Evolutionary conservation across 768 basidiomycete species (phyloP).

Genomic region (Lactifluus pinguis): DNA sequence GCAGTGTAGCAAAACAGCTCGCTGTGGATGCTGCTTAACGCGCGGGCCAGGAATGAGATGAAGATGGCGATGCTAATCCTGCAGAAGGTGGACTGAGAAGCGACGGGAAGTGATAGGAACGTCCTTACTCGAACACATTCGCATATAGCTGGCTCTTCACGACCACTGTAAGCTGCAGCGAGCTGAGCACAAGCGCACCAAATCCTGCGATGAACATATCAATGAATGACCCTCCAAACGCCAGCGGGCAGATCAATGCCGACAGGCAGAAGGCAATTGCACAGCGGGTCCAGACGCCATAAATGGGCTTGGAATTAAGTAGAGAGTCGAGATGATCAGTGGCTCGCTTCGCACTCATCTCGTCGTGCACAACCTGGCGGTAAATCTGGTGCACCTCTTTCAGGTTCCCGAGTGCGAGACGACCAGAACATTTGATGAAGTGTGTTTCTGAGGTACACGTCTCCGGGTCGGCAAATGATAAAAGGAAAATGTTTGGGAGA

Average conservation of each 20-base stretch:
- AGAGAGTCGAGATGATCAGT: slow-evolving; percentile 50
- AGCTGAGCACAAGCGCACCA: slow-evolving; percentile 57
- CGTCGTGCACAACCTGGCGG: slow-evolving; percentile 80
- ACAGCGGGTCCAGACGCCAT: slow-evolving; percentile 53
- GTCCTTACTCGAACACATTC: slow-evolving; percentile 78
- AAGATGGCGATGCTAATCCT: slow-evolving; percentile 76
- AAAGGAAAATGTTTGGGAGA: slow-evolving; percentile 66
- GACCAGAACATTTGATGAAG: slow-evolving; percentile 69
- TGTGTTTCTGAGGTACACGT: slow-evolving; percentile 80
- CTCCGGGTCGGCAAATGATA: slow-evolving; percentile 80
- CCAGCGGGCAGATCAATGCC: slow-evolving; percentile 70
- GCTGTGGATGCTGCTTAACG: slow-evolving; percentile 64
- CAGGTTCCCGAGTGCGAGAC: slow-evolving; percentile 72
- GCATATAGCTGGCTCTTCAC: slow-evolving; percentile 71
- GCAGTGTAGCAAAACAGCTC: slow-evolving; percentile 84
- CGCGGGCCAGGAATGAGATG: slow-evolving; percentile 73
- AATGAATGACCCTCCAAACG: slow-evolving; percentile 74
- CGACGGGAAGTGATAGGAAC: not conserved
- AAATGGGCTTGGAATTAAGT: slow-evolving; percentile 55
- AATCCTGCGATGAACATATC: slow-evolving; percentile 74
- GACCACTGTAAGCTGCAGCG: slow-evolving; percentile 63
- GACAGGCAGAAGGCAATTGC: slow-evolving; percentile 60
- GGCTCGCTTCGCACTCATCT: slow-evolving; percentile 73
- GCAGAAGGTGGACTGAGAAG: not conserved
- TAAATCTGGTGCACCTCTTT: slow-evolving; percentile 81